These are phyloP conservation scores for Eucalyptus erythrocorys DNA, from an alignment of 345 rosid species.

Conservation along the genomic window DNA sequence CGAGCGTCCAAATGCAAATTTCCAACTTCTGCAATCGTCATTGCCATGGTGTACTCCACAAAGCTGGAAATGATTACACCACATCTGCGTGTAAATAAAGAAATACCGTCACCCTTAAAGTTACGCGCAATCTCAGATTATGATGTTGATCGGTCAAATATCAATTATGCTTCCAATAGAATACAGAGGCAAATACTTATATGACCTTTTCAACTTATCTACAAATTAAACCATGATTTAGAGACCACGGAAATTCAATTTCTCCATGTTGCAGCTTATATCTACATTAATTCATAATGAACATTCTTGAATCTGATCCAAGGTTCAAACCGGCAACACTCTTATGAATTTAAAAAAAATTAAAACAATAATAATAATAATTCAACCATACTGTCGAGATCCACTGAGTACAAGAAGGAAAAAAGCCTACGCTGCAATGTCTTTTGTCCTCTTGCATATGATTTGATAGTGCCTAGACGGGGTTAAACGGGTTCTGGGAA, in stretches of 20 bases:
- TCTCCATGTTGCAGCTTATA: not conserved
- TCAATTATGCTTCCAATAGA: not conserved
- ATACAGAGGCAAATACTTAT: not conserved
- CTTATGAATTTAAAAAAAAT: not conserved
- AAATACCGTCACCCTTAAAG: not conserved
- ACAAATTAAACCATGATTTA: not conserved
- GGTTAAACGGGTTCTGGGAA: not conserved
- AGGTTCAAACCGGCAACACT: not conserved
- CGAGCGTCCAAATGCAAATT: not conserved
- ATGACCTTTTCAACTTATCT: not conserved
- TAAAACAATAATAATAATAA: not conserved
- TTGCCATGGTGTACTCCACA: slow-evolving; percentile 10
- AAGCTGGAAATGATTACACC: not conserved
- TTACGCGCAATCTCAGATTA: not conserved
- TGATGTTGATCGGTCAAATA: slow-evolving; percentile 6
- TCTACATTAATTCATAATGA: not conserved
- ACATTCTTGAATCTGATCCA: not conserved
- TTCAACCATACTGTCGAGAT: not conserved
- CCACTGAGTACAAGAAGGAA: not conserved
- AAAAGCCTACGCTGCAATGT: not conserved
- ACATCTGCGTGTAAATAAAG: slow-evolving; percentile 6
- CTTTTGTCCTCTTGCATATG: not conserved
- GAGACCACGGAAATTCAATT: not conserved
- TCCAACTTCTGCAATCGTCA: slow-evolving; percentile 1
- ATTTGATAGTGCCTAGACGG: not conserved